Evolutionary conservation across 805 yeast species (phyloP), one percentile per base, ranked within the genome.

Genomic region (Tetrapisispora namnaoensis): DNA sequence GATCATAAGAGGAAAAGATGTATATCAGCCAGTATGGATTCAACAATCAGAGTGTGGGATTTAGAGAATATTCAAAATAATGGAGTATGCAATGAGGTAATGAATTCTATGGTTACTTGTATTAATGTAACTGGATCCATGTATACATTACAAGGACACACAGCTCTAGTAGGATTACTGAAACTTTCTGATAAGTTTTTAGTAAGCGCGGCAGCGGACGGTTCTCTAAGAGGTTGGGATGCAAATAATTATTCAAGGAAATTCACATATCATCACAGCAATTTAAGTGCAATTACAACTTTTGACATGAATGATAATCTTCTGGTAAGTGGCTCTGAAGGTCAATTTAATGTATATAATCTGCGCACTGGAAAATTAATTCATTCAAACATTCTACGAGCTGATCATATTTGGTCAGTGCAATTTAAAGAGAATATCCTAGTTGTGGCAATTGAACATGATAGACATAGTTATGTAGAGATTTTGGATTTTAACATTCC

Each of bases 201-300:
- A 13, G 95, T 91, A 1, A 84, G 95, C 42, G 99, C 96, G 0
- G 98, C 97, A 2, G 98, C 98, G 0, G 99, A 93, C 65, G 79
- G 93, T 3, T 83, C 96, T 0, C 73, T 93, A 39, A 75, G 97
- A 46, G 83, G 91, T 1, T 93, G 99, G 99, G 85, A 93, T 61
- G 93, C 96, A 1, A 78, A 78, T 27, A 77, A 82, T 9, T 89
- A 86, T 28, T 75, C 75, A 20, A 78, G 86, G 39, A 70, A 72
- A 45, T 78, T 79, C 60, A 78, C 84, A 44, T 76, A 89, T 50
- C 83, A 85, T 55, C 77, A 80, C 42, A 76, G 70, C 47, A 95
- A 96, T 32, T 91, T 89, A 65, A 77, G 81, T 27, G 95, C 98
- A 0, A 90, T 93, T 44, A 89, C 98, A 0, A 91, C 98, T 51